These are phyloP conservation scores for Sporothrix protearum DNA, from an alignment of 2,329 filamentous ascomycete species.

Conservation along the genomic window DNA sequence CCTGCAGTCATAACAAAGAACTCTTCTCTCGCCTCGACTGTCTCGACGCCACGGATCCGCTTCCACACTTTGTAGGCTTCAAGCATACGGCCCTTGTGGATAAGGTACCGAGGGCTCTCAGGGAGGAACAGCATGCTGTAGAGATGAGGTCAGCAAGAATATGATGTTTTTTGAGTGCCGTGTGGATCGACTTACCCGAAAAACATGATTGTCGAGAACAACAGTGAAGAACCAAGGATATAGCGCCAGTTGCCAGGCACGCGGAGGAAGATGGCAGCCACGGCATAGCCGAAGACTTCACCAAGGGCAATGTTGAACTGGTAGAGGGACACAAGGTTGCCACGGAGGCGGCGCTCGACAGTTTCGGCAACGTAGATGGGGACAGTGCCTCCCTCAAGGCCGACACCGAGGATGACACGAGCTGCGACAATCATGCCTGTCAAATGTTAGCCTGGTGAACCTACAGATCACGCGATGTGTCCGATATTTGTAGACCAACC, in stretches of 20 bases:
- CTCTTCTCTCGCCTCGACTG: conserved; percentile 59
- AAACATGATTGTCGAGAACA: conserved; percentile 64
- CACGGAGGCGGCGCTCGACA: conserved; percentile 62
- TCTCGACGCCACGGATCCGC: conserved; percentile 60
- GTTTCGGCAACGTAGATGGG: conserved; percentile 73
- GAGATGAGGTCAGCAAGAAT: not conserved
- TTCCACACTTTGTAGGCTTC: conserved; percentile 69
- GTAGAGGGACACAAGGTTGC: conserved; percentile 70
- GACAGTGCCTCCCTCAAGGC: conserved; percentile 70
- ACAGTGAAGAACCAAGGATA: conserved; percentile 67
- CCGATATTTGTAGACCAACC: too few species aligned
- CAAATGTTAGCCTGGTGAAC: not conserved
- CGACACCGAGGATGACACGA: conserved; percentile 67
- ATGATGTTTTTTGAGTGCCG: not conserved
- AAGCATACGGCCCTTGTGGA: conserved; percentile 61
- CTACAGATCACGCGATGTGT: too few species aligned
- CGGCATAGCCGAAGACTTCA: conserved; percentile 68
- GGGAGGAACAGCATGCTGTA: conserved; percentile 65
- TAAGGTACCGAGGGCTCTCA: conserved; percentile 64
- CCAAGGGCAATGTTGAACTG: conserved; percentile 74
- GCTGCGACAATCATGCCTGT: conserved; percentile 62
- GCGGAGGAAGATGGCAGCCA: conserved; percentile 69
- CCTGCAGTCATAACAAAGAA: conserved; percentile 69
- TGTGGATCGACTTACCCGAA: conserved; percentile 33
- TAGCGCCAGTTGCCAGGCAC: conserved; percentile 69